A percentile compares a stretch with the other conserved stretches of the same genome.
These are phyloP conservation scores for Eucalyptus pauciflora DNA, from an alignment of 345 rosid genomes.

Conservation along the genomic window DNA sequence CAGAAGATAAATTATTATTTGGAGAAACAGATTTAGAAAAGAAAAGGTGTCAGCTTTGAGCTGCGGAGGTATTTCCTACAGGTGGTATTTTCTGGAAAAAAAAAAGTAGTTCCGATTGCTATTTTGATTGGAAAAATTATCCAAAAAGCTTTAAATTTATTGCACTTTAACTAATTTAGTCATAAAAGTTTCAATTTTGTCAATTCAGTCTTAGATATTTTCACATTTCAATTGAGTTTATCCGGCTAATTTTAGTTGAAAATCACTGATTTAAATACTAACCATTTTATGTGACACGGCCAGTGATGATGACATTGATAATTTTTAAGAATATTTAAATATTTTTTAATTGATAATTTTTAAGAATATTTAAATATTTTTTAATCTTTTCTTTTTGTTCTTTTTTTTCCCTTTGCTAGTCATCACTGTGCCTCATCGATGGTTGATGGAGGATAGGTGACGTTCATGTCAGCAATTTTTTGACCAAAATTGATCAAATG, in stretches of 20 bases:
- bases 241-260: fast-evolving
- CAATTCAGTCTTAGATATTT: too few relatives aligned
- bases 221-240: too few relatives aligned
- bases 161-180: fast-evolving
- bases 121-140: background rate
- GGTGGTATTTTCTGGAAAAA: fast-evolving
- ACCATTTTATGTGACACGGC: fast-evolving
- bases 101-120: background rate
- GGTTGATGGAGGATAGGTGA: background rate
- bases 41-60: background rate
- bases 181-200: too few relatives aligned
- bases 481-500: too few relatives aligned
- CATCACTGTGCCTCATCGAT: fast-evolving
- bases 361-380: too few relatives aligned
- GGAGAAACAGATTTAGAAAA: background rate
- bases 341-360: too few relatives aligned
- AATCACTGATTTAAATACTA: fast-evolving
- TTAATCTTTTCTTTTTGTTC: too few relatives aligned
- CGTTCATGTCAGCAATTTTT: fast-evolving
- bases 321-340: too few relatives aligned
- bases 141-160: fast-evolving
- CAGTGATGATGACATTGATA: fast-evolving
- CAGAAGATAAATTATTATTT: background rate
- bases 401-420: background rate
- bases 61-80: background rate